These are phyloP conservation scores for Puccinia polysora DNA, from an alignment of 1,284 basidiomycete genomes.

Conservation along the genomic window DNA sequence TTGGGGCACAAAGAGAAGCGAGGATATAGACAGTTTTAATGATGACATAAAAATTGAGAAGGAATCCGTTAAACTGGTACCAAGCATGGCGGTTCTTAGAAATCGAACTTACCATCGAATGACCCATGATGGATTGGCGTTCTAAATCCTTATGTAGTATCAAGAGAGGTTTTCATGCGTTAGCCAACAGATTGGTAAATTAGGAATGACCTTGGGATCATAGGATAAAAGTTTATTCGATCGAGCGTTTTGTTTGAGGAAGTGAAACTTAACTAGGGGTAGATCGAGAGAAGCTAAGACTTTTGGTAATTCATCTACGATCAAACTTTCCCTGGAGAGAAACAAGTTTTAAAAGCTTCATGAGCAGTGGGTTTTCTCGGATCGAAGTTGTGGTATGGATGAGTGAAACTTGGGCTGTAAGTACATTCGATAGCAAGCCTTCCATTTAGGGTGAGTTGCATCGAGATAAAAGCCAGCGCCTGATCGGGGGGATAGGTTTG, in stretches of 20 bases:
- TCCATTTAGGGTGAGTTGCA: slow-evolving; percentile 72
- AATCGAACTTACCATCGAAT: slow-evolving; percentile 52
- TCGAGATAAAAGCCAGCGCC: slow-evolving; percentile 91
- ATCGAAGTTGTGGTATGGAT: background rate
- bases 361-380: too few species aligned
- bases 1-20: too few species aligned
- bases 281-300: slow-evolving; percentile 67
- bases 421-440: slow-evolving; percentile 81
- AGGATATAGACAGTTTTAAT: too few species aligned
- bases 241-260: too few species aligned
- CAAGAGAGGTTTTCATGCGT: too few species aligned
- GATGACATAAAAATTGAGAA: background rate
- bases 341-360: background rate
- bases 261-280: slow-evolving; percentile 56
- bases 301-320: slow-evolving; percentile 74
- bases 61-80: background rate
- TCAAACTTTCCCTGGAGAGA: slow-evolving; percentile 59
- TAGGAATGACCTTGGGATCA: too few species aligned
- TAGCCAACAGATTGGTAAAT: too few species aligned
- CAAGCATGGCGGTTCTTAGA: background rate
- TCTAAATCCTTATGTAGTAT: background rate
- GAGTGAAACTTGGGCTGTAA: background rate
- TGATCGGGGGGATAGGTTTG: slow-evolving; percentile 49
- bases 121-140: slow-evolving; percentile 68
- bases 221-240: too few species aligned